Evolutionary conservation across 805 yeast species (phyloP), one percentile per base, ranked within the genome.

Genomic region (Metschnikowia aberdeeniae): DNA sequence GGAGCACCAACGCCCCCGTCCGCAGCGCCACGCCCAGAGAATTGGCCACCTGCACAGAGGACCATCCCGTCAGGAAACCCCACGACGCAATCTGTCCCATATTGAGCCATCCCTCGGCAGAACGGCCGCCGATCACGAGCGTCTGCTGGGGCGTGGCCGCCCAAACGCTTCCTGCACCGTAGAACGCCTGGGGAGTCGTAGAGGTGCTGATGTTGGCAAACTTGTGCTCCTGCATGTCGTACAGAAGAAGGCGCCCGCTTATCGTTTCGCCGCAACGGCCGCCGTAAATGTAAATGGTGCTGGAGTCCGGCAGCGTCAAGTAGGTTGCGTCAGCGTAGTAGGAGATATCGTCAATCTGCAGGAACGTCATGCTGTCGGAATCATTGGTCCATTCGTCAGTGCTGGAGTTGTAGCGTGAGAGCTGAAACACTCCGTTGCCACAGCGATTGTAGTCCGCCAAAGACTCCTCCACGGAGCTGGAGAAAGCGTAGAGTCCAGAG

Each of bases 31-130:
- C 67, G 9, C 64, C 48, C 7, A 46, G 22, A 12, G 49, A 49
- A 9, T 52, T 49, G 1, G 55, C 59, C 1, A 67, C 55, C 50
- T 61, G 54, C 33, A 62, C 52, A 58, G 80, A 85, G 3, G 86
- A 75, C 95, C 95, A 87, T 0, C 76, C 76, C 7, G 86, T 66
- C 40, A 71, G 68, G 49, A 78, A 80, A 53, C 81, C 81, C 86
- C 89, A 85, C 2, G 83, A 62, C 0, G 93, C 92, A 14, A 84
- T 64, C 61, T 86, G 93, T 53, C 75, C 74, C 82, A 86, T 77
- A 50, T 78, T 76, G 30, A 85, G 76, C 89, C 90, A 85, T 0
- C 89, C 89, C 2, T 64, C 55, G 5, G 60, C 54, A 3, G 86
- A 75, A 43, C 69, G 70, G 3, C 95, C 95, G 0, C 93, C 95